Percentiles rank a stretch among this genome's conserved stretches.
Conservation (phyloP, 352 stramenopile genomes). For the Phytophthora sp. region DNA sequence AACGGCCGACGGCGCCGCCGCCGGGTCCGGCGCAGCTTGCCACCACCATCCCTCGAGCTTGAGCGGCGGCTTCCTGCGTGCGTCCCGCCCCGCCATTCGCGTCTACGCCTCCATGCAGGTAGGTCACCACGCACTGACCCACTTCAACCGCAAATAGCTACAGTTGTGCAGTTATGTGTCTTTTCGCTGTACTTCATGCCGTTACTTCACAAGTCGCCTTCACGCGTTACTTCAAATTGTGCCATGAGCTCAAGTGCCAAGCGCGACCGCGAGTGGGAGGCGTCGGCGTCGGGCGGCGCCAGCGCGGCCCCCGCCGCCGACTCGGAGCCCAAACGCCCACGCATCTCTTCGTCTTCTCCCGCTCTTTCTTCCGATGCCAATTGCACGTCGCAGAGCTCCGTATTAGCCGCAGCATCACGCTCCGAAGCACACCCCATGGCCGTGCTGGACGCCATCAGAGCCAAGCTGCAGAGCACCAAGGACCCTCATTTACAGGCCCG, state of each 20-base stretch:
- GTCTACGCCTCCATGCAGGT: neutral
- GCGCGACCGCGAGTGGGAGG: conserved; percentile 28
- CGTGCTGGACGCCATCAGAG: conserved; percentile 44
- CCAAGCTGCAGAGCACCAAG: conserved; percentile 39
- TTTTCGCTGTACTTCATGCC: conserved; percentile 9
- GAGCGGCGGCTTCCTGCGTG: neutral
- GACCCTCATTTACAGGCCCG: conserved; percentile 71
- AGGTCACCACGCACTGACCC: neutral
- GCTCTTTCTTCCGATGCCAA: conserved; percentile 6
- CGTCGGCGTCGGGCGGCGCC: conserved; percentile 13
- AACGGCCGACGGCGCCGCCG: conserved; percentile 1
- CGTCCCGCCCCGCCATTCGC: neutral
- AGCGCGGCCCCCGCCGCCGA: conserved; percentile 5
- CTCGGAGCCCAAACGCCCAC: conserved; percentile 18
- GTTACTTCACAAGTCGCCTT: neutral
- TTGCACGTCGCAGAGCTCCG: neutral
- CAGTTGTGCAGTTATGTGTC: conserved; percentile 13
- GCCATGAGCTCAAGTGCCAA: conserved; percentile 25
- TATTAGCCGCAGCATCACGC: conserved; percentile 7
- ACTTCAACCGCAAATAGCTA: conserved; percentile 8
- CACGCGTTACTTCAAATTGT: conserved; percentile 4
- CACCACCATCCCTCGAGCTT: conserved; percentile 34
- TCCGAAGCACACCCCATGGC: conserved; percentile 29
- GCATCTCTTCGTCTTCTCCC: conserved; percentile 13
- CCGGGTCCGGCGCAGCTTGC: conserved; percentile 31